A percentile compares a stretch with the other conserved stretches of the same genome.
Conservation (phyloP, 257 asterid genomes). For the Jasminum sambac region DNA sequence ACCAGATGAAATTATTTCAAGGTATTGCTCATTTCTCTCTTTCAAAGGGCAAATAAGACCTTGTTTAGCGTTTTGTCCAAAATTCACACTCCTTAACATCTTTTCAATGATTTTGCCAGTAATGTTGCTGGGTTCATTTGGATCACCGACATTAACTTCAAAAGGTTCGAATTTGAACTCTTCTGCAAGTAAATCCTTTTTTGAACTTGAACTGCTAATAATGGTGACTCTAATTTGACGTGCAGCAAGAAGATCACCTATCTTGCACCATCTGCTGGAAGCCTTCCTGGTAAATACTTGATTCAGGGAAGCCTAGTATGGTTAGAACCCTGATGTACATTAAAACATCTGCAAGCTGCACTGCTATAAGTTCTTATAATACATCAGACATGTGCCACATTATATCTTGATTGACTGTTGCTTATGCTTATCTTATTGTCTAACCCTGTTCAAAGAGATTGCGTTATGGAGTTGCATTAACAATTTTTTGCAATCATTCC, state of each 20-base stretch:
- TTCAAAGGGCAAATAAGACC: neutral
- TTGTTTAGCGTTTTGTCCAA: neutral
- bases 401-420: too few species aligned
- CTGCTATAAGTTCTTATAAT: neutral
- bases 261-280: constrained; percentile 90
- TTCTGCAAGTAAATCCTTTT: neutral
- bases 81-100: constrained; percentile 17
- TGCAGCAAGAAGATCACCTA: constrained; percentile 82
- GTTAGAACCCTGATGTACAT: constrained; percentile 53
- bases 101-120: constrained; percentile 37
- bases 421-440: too few species aligned
- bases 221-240: constrained; percentile 6
- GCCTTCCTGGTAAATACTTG: constrained; percentile 79
- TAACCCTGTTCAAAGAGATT: too few species aligned
- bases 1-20: constrained; percentile 79
- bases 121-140: constrained; percentile 96
- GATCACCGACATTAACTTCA: constrained; percentile 76
- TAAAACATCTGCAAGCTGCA: constrained; percentile 7
- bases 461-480: too few species aligned
- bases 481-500: too few species aligned
- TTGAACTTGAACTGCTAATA: constrained; percentile 8
- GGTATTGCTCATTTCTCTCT: constrained; percentile 44
- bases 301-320: constrained; percentile 85
- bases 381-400: neutral
- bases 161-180: constrained; percentile 49